phyloP scores from a whole-genome alignment of 805 yeast species.

The Saturnispora quitensis region DNA sequence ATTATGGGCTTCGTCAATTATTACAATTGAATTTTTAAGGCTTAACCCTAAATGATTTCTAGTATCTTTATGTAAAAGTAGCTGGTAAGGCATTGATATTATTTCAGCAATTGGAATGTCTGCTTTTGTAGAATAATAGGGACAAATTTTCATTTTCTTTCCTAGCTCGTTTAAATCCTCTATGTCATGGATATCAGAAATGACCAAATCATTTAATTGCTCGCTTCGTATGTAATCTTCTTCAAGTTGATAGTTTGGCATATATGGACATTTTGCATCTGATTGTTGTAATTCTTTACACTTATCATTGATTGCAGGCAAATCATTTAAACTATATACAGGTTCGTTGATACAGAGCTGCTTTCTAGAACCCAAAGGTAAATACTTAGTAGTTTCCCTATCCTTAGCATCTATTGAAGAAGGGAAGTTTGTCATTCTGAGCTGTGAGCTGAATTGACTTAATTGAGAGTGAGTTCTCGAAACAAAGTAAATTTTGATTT shows the following conservation, averaged over 20 bases:
- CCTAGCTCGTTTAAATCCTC: conserved; percentile 71
- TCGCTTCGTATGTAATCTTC: conserved; percentile 26
- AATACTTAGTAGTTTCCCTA: conserved; percentile 50
- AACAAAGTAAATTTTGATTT: conserved; percentile 53
- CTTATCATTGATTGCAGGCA: conserved; percentile 62
- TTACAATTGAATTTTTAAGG: conserved; percentile 54
- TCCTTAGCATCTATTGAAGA: conserved; percentile 38
- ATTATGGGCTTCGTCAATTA: conserved; percentile 92
- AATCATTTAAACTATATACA: conserved; percentile 40
- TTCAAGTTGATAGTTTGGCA: conserved; percentile 28
- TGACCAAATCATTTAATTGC: conserved; percentile 45
- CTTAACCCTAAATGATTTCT: conserved; percentile 52
- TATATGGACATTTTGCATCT: conserved; percentile 31
- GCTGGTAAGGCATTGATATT: conserved; percentile 78
- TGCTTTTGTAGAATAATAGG: conserved; percentile 67
- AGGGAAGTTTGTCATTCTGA: conserved; percentile 52
- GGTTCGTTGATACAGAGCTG: conserved; percentile 72
- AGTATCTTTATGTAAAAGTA: conserved; percentile 52
- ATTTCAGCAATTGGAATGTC: conserved; percentile 57
- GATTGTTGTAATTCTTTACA: conserved; percentile 60
- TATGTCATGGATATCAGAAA: conserved; percentile 58
- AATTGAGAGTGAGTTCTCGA: conserved; percentile 91
- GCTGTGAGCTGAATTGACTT: conserved; percentile 68
- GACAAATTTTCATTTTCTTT: conserved; percentile 49
- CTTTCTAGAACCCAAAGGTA: conserved; percentile 75